Conservation (phyloP, 495 filamentous ascomycete species). For the Xylaria palmicola region DNA sequence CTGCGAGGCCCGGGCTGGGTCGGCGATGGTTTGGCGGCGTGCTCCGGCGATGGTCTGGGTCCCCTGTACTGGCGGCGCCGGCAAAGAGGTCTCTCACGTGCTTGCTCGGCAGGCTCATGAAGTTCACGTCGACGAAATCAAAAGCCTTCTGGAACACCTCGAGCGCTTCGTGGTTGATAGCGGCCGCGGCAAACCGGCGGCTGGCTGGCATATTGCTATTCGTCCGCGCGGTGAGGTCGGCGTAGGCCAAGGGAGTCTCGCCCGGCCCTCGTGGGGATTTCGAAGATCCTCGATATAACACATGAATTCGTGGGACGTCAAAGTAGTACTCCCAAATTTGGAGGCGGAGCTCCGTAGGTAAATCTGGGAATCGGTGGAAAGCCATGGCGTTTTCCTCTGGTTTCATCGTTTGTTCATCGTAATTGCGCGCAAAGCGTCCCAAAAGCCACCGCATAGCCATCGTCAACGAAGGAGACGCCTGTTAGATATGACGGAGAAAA, state of each 20-base stretch:
- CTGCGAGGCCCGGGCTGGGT: neutral
- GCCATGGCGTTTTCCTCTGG: neutral
- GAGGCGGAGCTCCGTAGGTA: constrained; percentile 37
- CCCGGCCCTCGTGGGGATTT: neutral
- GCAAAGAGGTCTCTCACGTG: constrained; percentile 9
- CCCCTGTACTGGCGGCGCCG: neutral
- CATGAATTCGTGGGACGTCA: constrained; percentile 10
- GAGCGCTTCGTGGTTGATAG: constrained; percentile 8
- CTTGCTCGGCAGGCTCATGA: constrained; percentile 9
- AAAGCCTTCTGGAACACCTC: constrained; percentile 1
- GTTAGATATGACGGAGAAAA: neutral
- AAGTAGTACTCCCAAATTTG: constrained; percentile 22
- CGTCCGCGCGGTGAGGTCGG: constrained; percentile 12
- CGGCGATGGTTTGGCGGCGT: neutral
- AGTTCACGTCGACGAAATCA: constrained; percentile 12
- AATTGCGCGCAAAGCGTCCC: neutral
- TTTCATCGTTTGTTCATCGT: neutral
- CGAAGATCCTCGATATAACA: neutral
- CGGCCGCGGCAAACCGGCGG: constrained; percentile 6
- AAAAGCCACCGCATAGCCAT: constrained; percentile 11
- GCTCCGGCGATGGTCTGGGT: neutral
- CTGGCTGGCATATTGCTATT: neutral
- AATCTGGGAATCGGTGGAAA: constrained; percentile 30
- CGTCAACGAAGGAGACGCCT: neutral
- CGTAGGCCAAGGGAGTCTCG: neutral